Evolutionary conservation across 2,329 filamentous ascomycete genomes (phyloP).

Genomic region (Venturia asperata): DNA sequence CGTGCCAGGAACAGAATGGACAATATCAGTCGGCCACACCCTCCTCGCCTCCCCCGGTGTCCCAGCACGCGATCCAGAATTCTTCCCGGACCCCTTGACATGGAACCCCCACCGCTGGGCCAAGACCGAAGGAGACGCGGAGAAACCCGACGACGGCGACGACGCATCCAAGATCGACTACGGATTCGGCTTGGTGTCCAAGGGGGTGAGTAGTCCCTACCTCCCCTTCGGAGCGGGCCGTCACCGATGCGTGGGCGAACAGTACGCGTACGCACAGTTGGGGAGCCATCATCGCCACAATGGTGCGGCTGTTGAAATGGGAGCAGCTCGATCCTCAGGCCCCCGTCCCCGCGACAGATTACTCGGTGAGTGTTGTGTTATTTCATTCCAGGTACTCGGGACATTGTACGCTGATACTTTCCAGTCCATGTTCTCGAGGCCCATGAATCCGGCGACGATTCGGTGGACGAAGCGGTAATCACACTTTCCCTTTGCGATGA

Average conservation of each 20-base stretch:
- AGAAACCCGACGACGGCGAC: slow-evolving; percentile 44
- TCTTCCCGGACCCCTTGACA: slow-evolving; percentile 67
- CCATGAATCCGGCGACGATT: slow-evolving; percentile 18
- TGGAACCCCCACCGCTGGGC: slow-evolving; percentile 89
- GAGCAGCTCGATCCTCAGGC: slow-evolving; percentile 59
- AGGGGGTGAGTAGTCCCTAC: slow-evolving; percentile 76
- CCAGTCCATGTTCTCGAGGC: slow-evolving; percentile 19
- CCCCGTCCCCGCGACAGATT: slow-evolving; percentile 57
- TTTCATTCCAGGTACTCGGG: background rate
- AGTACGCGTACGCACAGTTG: slow-evolving; percentile 83
- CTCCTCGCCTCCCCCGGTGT: slow-evolving; percentile 75
- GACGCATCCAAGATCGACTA: slow-evolving; percentile 66
- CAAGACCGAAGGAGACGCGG: slow-evolving; percentile 39
- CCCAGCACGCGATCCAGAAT: slow-evolving; percentile 57
- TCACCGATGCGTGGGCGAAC: slow-evolving; percentile 86
- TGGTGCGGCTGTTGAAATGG: slow-evolving; percentile 70
- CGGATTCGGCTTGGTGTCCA: slow-evolving; percentile 79
- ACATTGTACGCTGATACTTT: too few species aligned
- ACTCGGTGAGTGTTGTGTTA: slow-evolving; percentile 40
- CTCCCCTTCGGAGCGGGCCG: slow-evolving; percentile 83
- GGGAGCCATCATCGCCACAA: slow-evolving; percentile 66
- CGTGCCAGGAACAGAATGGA: slow-evolving; percentile 67
- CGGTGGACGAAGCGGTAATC: slow-evolving; percentile 16
- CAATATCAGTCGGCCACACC: slow-evolving; percentile 67
- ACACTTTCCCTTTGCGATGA: too few species aligned